Conservation (phyloP, 306 rosid genomes). For the Prunus kanzakura region DNA sequence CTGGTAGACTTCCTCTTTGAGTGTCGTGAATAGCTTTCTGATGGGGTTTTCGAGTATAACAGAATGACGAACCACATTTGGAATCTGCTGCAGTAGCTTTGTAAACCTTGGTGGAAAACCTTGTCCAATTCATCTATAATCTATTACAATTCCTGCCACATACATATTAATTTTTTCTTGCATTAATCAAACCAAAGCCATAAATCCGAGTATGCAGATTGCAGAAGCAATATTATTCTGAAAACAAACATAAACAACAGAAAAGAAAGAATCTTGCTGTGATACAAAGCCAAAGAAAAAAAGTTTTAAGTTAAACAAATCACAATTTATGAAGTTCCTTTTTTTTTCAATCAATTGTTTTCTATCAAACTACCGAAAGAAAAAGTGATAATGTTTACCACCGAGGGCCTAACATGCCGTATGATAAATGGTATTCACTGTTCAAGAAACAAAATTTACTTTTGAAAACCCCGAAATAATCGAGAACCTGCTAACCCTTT, state of each 20-base stretch:
- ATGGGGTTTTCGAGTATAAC: background rate
- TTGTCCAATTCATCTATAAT: slow-evolving; percentile 41
- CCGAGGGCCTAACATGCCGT: background rate
- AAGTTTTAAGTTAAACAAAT: background rate
- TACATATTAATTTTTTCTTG: background rate
- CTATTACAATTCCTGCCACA: background rate
- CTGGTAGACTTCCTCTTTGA: background rate
- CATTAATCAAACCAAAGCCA: background rate
- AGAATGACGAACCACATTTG: slow-evolving; percentile 14
- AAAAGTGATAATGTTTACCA: background rate
- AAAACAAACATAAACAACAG: background rate
- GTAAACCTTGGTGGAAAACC: slow-evolving; percentile 5
- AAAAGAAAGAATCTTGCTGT: background rate
- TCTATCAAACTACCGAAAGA: background rate
- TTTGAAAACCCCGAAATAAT: background rate
- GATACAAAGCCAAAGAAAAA: background rate
- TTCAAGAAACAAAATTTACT: background rate
- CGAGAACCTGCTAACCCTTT: background rate
- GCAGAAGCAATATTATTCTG: background rate
- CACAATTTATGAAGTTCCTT: background rate
- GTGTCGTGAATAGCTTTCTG: background rate
- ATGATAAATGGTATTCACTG: background rate
- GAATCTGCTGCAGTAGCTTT: slow-evolving; percentile 9
- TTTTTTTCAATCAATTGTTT: background rate
- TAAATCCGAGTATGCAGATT: background rate